A percentile compares a stretch with the other conserved stretches of the same genome.
Evolutionary conservation across 352 stramenopile genomes (phyloP).

Genomic region (Globisporangium canariense): DNA sequence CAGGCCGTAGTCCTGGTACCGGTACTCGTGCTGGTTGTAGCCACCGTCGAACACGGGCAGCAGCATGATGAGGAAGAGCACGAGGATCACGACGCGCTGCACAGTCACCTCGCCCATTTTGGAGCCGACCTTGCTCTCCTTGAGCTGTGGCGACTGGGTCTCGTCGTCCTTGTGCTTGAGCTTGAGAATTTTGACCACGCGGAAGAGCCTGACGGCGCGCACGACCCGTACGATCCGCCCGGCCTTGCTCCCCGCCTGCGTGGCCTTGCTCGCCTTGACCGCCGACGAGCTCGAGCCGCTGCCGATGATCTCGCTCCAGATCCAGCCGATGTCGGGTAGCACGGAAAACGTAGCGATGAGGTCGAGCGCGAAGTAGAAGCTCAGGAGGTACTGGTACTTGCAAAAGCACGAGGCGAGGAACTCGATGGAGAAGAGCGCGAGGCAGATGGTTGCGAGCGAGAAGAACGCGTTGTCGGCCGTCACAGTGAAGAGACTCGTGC

Average conservation of each 20-base stretch:
- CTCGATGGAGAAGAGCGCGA: constrained; percentile 88
- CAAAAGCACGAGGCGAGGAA: constrained; percentile 76
- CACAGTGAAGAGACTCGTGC: constrained; percentile 70
- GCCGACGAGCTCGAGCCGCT: constrained; percentile 38
- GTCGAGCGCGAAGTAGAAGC: constrained; percentile 91
- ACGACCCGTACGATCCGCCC: constrained; percentile 85
- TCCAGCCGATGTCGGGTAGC: constrained; percentile 80
- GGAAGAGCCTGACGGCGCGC: constrained; percentile 76
- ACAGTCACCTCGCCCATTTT: constrained; percentile 88
- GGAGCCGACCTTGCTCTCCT: constrained; percentile 87
- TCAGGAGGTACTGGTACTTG: constrained; percentile 76
- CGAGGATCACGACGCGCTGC: constrained; percentile 84
- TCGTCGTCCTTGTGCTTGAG: constrained; percentile 74
- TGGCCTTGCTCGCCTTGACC: constrained; percentile 69
- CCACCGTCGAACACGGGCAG: constrained; percentile 85
- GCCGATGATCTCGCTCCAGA: constrained; percentile 75
- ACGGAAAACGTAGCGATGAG: constrained; percentile 84
- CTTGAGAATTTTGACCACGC: constrained; percentile 86
- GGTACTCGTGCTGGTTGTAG: constrained; percentile 73
- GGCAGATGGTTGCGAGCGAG: constrained; percentile 79
- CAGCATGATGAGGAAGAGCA: constrained; percentile 88
- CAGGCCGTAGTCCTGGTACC: constrained; percentile 84
- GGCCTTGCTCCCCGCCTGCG: constrained; percentile 69
- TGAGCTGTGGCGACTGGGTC: constrained; percentile 23
- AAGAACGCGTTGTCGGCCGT: constrained; percentile 82